Evolutionary conservation across 2,329 filamentous ascomycete species (phyloP), one percentile per base, ranked within the genome.

Genomic region (Fusarium pseudograminearum): DNA sequence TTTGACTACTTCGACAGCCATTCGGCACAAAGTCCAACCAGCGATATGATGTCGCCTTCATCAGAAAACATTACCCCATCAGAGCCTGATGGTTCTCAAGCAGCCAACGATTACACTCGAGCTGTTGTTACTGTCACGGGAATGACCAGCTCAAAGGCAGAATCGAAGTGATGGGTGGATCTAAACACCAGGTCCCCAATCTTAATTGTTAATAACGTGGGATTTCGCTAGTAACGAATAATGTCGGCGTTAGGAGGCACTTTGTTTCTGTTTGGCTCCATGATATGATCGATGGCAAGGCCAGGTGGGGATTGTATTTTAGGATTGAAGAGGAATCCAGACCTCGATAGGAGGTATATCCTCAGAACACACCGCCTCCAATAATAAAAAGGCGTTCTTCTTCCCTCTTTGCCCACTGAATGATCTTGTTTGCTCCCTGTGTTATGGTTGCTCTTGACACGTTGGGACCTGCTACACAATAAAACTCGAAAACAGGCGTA

Each of bases 381-480:
- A 99, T 96, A 63, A 99, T 97, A 77, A 99, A 99, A 8, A 98
- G 83, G 60, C 96, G 86, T 80, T 98, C 94, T 80, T 98, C 95
- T 80, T 99, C 96, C 70, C 90, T 86, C 76, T 93, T 91, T 3
- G 95, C 91, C 94, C 95, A 99, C 76, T 96, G 92, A 8, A 97
- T 90, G 51, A 99, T 89, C 80, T 91, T 91, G 77, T 96, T 97
- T 34, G 94, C 95, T 14, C 91, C 93, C 78, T 95, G 91, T 12
- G 93, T 93, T 74, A 99, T 84, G 14, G 89, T 88, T 24, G 84
- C 81, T 41, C 88, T 83, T 30, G 87, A 87, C 36, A 87, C 81
- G 69, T 90, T 90, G 4, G 93, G 92, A 0, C 93, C 92, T 20
- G 94, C 93, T n/a, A 99, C 90, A 75, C 93, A 97, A 81, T 98